phyloP scores from a whole-genome alignment of 345 rosid genomes.

The Pistacia vera region DNA sequence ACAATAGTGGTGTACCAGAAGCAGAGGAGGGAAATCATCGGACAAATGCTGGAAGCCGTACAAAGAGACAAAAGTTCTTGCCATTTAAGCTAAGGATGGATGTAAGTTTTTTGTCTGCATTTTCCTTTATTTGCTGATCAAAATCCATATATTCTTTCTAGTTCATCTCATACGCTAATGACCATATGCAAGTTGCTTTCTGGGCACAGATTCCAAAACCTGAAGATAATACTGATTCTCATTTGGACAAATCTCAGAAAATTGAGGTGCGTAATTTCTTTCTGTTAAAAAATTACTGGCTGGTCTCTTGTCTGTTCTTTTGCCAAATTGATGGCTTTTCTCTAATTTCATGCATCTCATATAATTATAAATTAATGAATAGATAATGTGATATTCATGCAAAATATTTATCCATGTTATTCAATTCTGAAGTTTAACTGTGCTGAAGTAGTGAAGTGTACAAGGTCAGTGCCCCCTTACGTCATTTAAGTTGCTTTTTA shows the following conservation, averaged over 20 bases:
- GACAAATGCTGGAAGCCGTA: constrained; percentile 41
- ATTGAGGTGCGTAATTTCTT: constrained; percentile 43
- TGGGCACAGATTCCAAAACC: constrained; percentile 51
- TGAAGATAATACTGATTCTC: constrained; percentile 44
- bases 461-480: neutral
- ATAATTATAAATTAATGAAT: neutral
- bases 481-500: neutral
- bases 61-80: constrained; percentile 59
- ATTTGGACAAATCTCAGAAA: constrained; percentile 41
- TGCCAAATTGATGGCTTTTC: constrained; percentile 8
- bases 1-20: constrained; percentile 40
- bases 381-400: neutral
- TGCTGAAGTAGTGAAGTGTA: neutral
- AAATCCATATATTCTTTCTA: constrained; percentile 16
- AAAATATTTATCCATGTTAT: neutral
- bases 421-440: neutral
- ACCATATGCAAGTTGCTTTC: constrained; percentile 30
- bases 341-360: neutral
- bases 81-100: constrained; percentile 54
- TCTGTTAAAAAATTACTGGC: constrained; percentile 11
- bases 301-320: neutral
- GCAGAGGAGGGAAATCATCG: constrained; percentile 43
- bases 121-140: constrained; percentile 14
- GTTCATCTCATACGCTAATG: constrained; percentile 33
- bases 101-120: constrained; percentile 14